Conservation (phyloP, 2,329 filamentous ascomycete species). For the Alternaria gaisen region DNA sequence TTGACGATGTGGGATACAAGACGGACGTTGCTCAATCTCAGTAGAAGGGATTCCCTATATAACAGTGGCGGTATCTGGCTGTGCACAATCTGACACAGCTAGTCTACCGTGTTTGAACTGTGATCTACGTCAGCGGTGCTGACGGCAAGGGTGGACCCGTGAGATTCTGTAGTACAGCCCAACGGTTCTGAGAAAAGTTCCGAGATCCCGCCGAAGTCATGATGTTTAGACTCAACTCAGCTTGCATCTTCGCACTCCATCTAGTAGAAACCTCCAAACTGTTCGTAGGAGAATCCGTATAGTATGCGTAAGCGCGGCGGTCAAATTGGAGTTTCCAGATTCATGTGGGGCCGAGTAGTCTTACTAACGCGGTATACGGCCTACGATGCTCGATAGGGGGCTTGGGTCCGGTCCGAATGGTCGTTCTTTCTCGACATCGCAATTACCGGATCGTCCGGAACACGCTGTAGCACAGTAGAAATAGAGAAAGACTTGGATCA, state of each 20-base stretch:
- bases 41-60: neutral
- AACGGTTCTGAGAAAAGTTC: neutral
- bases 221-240: neutral
- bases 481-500: neutral
- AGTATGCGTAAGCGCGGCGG: neutral
- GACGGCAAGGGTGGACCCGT: conserved; percentile 3
- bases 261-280: neutral
- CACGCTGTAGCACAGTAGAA: neutral
- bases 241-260: neutral
- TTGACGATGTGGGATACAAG: neutral
- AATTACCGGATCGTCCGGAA: conserved; percentile 7
- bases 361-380: neutral
- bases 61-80: neutral
- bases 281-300: neutral
- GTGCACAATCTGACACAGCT: conserved; percentile 5
- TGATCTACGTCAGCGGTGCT: conserved; percentile 3
- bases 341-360: neutral
- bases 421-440: neutral
- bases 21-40: neutral
- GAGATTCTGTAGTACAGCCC: neutral
- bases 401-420: conserved; percentile 8
- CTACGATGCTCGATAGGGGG: neutral
- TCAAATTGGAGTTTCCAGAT: neutral
- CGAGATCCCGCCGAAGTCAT: neutral
- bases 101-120: neutral